Evolutionary conservation across 345 rosid species (phyloP), one percentile per base, ranked within the genome.

Genomic region (Camelina laxa): DNA sequence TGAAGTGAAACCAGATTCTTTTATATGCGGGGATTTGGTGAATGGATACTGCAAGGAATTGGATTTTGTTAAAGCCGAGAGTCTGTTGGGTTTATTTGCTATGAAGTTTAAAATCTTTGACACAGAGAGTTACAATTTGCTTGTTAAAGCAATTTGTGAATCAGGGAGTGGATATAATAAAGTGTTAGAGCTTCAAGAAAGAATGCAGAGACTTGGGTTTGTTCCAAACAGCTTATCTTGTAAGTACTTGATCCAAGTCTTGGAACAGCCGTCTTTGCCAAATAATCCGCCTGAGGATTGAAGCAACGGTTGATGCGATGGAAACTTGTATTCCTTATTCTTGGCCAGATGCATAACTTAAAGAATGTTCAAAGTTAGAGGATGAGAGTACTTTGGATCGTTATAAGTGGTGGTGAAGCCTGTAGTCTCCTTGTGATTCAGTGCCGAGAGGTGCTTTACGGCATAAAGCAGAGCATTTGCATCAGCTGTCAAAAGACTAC

Each of bases 141-240:
- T 91, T 56, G 79, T 86, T 12, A 80, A 82, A 61, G 54, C 59
- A 7, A 9, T 72, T n/a, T 74, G 70, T 54, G 90, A 84, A 69
- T 83, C 48, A 19, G 92, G 85, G 57, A 80, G 85, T 80, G 77
- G 75, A 72, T 65, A 73, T 35, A 57, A 64, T 75, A 54, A 70
- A 78, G 76, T 85, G 57, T 83, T 85, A 81, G 86, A 80, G 74
- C 75, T 90, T 77, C 97, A 91, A 48, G 82, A 87, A 10, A 83
- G 88, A 65, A 75, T 87, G 84, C 60, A 84, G 86, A 88, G 80
- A 79, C 30, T 88, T 41, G 97, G 97, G 35, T 87, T 84, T 82
- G 82, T 80, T 60, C 95, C 95, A 19, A 85, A 86, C 74, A 76
- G 78, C 19, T 67, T 76, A 27, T 82, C 86, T 50, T 83, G 83